Evolutionary conservation across 305 asterid species (phyloP).

Genomic region (Solanum hybrid): DNA sequence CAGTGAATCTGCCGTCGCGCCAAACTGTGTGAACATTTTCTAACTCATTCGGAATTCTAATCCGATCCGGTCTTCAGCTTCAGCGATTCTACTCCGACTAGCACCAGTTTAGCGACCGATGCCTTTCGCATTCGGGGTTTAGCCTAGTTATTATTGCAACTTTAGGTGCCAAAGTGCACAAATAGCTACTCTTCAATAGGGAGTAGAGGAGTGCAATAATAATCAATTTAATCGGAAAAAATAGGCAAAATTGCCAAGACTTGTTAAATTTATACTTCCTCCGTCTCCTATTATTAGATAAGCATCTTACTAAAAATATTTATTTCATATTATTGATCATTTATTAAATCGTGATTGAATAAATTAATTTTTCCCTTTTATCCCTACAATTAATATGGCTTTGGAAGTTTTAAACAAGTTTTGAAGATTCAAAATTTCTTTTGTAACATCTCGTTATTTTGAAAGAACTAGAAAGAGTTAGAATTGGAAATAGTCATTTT

Average conservation of each 20-base stretch:
- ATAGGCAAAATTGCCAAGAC: too few relatives aligned
- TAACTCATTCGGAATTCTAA: background rate
- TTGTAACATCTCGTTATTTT: too few relatives aligned
- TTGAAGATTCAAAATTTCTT: background rate
- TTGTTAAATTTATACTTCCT: too few relatives aligned
- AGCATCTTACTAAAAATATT: too few relatives aligned
- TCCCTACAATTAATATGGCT: background rate
- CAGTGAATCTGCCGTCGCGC: conserved; percentile 70
- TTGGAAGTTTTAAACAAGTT: background rate
- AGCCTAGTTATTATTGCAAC: background rate
- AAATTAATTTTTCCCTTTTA: too few relatives aligned
- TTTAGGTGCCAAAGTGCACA: background rate
- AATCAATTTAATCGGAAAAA: too few relatives aligned
- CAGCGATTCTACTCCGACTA: background rate
- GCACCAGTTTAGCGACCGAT: background rate
- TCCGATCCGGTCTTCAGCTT: background rate
- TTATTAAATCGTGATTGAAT: background rate
- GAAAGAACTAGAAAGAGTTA: too few relatives aligned
- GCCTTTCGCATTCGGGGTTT: background rate
- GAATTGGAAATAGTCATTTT: too few relatives aligned
- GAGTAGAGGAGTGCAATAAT: too few relatives aligned
- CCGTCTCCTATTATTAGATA: too few relatives aligned
- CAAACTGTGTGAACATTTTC: conserved; percentile 53
- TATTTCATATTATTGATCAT: too few relatives aligned
- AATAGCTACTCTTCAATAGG: too few relatives aligned